A percentile compares a stretch with the other conserved stretches of the same genome.
phyloP scores from a whole-genome alignment of 805 yeast genomes.

The Lipomyces mesembrius region DNA sequence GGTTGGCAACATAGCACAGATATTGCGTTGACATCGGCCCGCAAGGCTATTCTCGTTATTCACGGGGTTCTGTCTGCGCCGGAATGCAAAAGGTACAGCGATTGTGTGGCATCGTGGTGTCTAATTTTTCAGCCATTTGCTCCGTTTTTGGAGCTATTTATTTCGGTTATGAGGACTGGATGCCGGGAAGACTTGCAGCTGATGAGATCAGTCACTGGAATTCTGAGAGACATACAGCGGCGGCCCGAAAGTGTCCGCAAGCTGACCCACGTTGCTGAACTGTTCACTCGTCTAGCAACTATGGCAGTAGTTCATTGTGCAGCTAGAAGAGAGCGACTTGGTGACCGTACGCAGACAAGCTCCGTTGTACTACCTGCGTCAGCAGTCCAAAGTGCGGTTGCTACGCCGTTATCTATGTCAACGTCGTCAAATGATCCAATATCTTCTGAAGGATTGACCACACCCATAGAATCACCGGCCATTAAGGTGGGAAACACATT shows the following conservation, averaged over 20 bases:
- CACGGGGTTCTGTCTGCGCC: constrained; percentile 2
- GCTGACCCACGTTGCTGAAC: constrained; percentile 21
- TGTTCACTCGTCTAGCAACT: constrained; percentile 23
- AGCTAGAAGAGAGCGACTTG: background rate
- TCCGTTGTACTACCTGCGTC: background rate
- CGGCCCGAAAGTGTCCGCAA: constrained; percentile 13
- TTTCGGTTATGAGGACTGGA: constrained; percentile 14
- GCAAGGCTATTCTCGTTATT: constrained; percentile 19
- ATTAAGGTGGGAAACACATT: background rate
- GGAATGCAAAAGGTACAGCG: background rate
- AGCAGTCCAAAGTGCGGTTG: background rate
- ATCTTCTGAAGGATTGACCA: background rate
- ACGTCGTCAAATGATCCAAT: background rate
- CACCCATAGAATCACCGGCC: background rate
- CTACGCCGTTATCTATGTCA: background rate
- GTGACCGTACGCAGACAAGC: background rate
- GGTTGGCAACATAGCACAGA: constrained; percentile 19
- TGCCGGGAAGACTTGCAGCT: constrained; percentile 21
- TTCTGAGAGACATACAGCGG: constrained; percentile 9
- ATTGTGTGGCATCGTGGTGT: constrained; percentile 12
- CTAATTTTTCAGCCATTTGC: constrained; percentile 28
- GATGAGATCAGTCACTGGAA: constrained; percentile 9
- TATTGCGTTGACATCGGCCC: constrained; percentile 19
- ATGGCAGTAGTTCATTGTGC: constrained; percentile 1
- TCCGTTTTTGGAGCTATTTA: constrained; percentile 27